Evolutionary conservation across 202 grass and related monocot genomes (phyloP), one percentile per base, ranked within the genome.

Genomic region (Setaria italica): DNA sequence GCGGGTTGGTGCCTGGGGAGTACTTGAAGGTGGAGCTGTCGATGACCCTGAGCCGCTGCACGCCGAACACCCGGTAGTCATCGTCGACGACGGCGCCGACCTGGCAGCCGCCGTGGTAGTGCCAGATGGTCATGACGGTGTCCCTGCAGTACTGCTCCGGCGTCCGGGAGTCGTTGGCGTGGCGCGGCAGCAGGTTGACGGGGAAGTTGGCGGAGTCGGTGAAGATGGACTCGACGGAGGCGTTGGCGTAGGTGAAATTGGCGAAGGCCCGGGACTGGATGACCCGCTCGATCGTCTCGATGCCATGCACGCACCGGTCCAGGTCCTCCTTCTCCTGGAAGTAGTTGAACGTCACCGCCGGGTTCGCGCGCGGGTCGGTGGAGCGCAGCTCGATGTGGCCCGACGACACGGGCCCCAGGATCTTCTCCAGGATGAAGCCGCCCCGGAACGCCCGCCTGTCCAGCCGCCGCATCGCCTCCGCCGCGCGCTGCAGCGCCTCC

Each of bases 21-120:
- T 90, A 87, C 62, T 77, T 70, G 80, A 97, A 97, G 2, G 90
- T 93, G 13, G 92, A 97, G 37, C 95, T 86, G 68, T 95, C 90
- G 78, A 97, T 83, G 1, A 97, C 84, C 66, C 94, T 80, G 2
- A 96, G 89, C 0, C 83, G 82, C 66, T 82, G 72, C 7, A 81
- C 85, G 33, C 91, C 91, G 56, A 93, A 85, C 11, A 93, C 94
- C 78, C 89, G 70, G 79, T 93, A 93, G 12, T 93, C 85, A 74
- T 88, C 85, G 73, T 96, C 87, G 29, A 93, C 91, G 42, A 96
- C 94, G 72, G 83, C 79, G 30, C 85, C 92, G 60, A 97, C 87
- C 90, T 94, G 94, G 85, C 90, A 97, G 0, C 94, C 92, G 2
- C 94, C 94, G 81, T 97, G 94, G 84, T 97, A 97, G 78, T 97